Percentiles rank a stretch among this genome's conserved stretches.
phyloP scores from a whole-genome alignment of 345 rosid genomes.

The Linum lewisii region DNA sequence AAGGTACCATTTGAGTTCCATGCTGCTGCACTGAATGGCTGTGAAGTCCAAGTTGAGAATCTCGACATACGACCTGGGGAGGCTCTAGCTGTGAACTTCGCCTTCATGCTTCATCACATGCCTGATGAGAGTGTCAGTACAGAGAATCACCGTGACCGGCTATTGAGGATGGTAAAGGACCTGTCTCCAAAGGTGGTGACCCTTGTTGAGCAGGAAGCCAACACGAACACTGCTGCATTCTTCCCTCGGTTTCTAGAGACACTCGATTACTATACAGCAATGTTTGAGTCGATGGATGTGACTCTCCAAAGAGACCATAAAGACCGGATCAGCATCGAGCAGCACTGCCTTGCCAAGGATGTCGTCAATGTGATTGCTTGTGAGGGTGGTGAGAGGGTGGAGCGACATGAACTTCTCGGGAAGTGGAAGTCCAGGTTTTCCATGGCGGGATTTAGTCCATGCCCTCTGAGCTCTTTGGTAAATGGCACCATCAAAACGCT shows the following conservation, averaged over 20 bases:
- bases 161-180: conserved; percentile 60
- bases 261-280: conserved; percentile 61
- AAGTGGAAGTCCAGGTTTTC: conserved; percentile 76
- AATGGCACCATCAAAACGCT: conserved; percentile 58
- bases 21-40: conserved; percentile 44
- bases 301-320: conserved; percentile 60
- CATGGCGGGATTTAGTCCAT: conserved; percentile 75
- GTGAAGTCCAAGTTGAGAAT: conserved; percentile 34
- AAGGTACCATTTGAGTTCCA: conserved; percentile 81
- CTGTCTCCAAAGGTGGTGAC: conserved; percentile 80
- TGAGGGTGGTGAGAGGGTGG: conserved; percentile 80
- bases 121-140: conserved; percentile 88
- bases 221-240: conserved; percentile 81
- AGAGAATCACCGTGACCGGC: conserved; percentile 61
- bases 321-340: conserved; percentile 78
- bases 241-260: conserved; percentile 72
- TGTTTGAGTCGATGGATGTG: conserved; percentile 81
- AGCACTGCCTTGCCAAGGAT: conserved; percentile 85
- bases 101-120: conserved; percentile 73
- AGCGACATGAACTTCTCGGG: conserved; percentile 71
- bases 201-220: conserved; percentile 87
- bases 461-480: conserved; percentile 69
- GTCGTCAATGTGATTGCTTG: conserved; percentile 85
- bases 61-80: conserved; percentile 45
- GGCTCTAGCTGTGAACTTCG: conserved; percentile 82